Evolutionary conservation across 148 eudicot species (phyloP).

Genomic region (Vaccinium macrocarpon): DNA sequence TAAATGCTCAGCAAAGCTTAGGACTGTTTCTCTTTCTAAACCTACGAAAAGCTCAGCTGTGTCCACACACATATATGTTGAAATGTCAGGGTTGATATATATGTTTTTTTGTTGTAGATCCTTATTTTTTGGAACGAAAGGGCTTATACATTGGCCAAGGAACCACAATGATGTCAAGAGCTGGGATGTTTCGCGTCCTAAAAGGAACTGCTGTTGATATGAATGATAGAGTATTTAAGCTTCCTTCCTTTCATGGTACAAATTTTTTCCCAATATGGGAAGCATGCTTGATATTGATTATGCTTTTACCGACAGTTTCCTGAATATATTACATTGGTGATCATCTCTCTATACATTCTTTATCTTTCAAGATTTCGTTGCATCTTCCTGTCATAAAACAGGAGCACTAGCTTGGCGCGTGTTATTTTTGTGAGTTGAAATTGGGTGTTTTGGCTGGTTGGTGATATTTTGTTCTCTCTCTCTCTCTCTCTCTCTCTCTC

Average conservation of each 20-base stretch:
- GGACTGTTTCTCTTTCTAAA: neutral
- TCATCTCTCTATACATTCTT: neutral
- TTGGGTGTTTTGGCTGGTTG: neutral
- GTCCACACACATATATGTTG: neutral
- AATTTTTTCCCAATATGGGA: neutral
- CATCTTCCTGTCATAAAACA: neutral
- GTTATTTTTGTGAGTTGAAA: neutral
- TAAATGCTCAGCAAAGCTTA: neutral
- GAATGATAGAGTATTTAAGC: conserved; percentile 65
- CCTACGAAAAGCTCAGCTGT: neutral
- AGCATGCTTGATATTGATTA: neutral
- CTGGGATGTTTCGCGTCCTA: conserved; percentile 77
- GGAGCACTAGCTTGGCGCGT: neutral
- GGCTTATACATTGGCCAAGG: conserved; percentile 92
- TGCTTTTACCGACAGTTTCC: neutral
- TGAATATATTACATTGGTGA: neutral
- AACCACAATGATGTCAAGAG: conserved; percentile 75
- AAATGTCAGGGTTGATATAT: neutral
- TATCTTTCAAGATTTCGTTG: neutral
- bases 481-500: neutral
- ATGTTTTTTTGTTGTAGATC: conserved; percentile 39
- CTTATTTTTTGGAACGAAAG: conserved; percentile 61
- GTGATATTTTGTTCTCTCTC: neutral
- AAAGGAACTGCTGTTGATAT: conserved; percentile 74
- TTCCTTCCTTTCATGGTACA: conserved; percentile 77